Conservation (phyloP, 2,329 filamentous ascomycete genomes). For the Juglanconis sp. region DNA sequence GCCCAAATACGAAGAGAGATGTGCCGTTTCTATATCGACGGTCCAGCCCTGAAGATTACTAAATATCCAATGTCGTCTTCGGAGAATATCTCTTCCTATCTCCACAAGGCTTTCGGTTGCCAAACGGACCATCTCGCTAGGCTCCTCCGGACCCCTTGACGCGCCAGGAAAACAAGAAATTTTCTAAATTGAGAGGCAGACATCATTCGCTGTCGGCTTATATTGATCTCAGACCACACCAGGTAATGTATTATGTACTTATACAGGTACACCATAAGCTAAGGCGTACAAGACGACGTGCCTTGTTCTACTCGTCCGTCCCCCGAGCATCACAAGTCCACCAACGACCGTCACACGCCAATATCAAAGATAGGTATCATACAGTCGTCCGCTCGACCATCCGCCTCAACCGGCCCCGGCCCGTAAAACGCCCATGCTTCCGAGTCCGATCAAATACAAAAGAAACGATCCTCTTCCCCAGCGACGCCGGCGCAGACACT, state of each 20-base stretch:
- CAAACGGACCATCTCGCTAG: neutral
- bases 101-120: neutral
- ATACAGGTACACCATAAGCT: too few relatives aligned
- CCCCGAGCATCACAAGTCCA: too few relatives aligned
- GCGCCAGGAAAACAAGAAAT: neutral
- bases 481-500: neutral
- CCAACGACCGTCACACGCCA: neutral
- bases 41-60: too few relatives aligned
- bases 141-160: neutral
- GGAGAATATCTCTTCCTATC: neutral
- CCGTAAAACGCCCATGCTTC: constrained; percentile 2
- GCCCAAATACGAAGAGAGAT: too few relatives aligned
- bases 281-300: too few relatives aligned
- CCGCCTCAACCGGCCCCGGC: neutral
- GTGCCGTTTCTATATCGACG: too few relatives aligned
- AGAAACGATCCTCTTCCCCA: neutral
- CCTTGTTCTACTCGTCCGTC: too few relatives aligned
- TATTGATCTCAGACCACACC: too few relatives aligned
- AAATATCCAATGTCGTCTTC: neutral
- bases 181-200: too few relatives aligned
- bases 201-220: too few relatives aligned
- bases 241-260: neutral
- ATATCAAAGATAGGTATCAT: neutral
- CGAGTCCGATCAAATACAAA: neutral
- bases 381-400: neutral